Conservation (phyloP, 2,329 filamentous ascomycete species). For the Cytospora piceae region DNA sequence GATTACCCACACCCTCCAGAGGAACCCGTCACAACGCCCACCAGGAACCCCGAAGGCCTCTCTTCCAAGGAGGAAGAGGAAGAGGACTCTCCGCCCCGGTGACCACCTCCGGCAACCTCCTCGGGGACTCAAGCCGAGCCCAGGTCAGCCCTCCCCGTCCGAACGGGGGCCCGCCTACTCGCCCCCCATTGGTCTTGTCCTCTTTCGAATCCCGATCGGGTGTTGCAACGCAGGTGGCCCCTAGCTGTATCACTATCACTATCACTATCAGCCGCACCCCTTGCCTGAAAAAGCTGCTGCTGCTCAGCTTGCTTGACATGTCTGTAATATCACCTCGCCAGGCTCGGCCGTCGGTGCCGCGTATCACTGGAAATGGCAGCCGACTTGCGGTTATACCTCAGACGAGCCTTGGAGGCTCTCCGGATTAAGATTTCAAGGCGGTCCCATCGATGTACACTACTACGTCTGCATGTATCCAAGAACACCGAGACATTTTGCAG, state of each 20-base stretch:
- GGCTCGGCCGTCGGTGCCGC: not conserved
- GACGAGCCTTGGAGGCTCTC: not conserved
- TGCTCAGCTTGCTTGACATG: not conserved
- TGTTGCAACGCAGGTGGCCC: constrained; percentile 17
- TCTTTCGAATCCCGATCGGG: constrained; percentile 23
- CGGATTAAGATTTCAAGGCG: not conserved
- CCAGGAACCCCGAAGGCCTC: not conserved
- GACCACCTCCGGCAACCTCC: not conserved
- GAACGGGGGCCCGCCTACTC: not conserved
- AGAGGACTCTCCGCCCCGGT: not conserved
- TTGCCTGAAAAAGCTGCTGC: constrained; percentile 8
- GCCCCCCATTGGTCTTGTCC: not conserved
- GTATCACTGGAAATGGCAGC: not conserved
- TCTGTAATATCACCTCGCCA: not conserved
- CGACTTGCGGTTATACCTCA: not conserved
- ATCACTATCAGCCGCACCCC: not conserved
- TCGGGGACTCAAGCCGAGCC: not conserved
- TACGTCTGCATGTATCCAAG: too few relatives aligned
- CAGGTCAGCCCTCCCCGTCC: not conserved
- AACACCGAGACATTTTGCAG: not conserved
- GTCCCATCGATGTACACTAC: too few relatives aligned
- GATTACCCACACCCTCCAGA: not conserved
- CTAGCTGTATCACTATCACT: not conserved
- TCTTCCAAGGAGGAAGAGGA: not conserved
- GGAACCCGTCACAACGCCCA: not conserved